phyloP scores from a whole-genome alignment of 108 stramenopile genomes.

The Fragilariopsis cylindrus region DNA sequence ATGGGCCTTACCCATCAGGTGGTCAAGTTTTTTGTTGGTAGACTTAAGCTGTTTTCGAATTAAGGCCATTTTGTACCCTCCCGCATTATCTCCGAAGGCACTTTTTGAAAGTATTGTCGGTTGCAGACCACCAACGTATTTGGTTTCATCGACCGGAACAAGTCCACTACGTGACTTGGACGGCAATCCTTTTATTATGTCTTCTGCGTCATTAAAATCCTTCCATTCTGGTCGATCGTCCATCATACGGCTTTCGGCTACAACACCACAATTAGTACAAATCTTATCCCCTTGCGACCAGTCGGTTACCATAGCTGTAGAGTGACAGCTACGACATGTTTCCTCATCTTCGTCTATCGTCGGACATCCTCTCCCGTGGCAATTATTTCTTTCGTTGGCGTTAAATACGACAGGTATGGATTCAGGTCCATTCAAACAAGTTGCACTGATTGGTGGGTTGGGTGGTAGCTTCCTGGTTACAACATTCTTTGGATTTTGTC shows the following conservation, averaged over 20 bases:
- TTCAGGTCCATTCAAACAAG: constrained; percentile 18
- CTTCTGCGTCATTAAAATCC: constrained; percentile 53
- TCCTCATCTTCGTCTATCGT: constrained; percentile 31
- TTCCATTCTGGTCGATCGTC: constrained; percentile 68
- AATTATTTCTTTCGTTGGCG: constrained; percentile 10
- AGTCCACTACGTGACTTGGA: constrained; percentile 40
- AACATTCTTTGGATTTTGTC: neutral
- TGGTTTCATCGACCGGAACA: constrained; percentile 50
- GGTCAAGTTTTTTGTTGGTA: constrained; percentile 45
- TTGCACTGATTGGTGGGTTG: neutral
- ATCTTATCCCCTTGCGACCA: constrained; percentile 65
- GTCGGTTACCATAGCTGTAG: constrained; percentile 42
- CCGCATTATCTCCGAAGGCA: constrained; percentile 31
- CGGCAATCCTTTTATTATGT: constrained; percentile 41
- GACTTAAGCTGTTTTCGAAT: constrained; percentile 40
- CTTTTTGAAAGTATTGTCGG: constrained; percentile 51
- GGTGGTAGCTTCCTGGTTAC: neutral
- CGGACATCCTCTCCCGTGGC: neutral
- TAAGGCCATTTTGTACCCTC: constrained; percentile 23
- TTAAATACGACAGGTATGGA: constrained; percentile 10
- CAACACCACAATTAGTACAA: constrained; percentile 63
- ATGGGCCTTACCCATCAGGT: constrained; percentile 48
- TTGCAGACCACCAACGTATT: constrained; percentile 59
- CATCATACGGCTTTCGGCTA: constrained; percentile 46
- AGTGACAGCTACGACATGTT: constrained; percentile 45